Percentiles rank a stretch among this genome's conserved stretches.
phyloP scores from a whole-genome alignment of 352 stramenopile genomes.

The Globisporangium barbulae region DNA sequence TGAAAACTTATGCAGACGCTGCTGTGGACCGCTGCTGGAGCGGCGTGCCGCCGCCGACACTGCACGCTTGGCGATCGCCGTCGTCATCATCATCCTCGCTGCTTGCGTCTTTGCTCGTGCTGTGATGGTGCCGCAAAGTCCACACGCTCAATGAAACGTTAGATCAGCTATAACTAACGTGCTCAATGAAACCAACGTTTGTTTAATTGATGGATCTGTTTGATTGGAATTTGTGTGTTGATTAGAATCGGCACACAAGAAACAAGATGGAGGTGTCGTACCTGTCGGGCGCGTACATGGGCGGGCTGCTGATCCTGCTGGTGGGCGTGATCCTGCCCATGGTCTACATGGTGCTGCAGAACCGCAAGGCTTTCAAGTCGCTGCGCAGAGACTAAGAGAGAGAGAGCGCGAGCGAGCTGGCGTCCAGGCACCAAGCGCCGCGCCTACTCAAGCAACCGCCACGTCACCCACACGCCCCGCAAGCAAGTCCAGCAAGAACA shows the following conservation, averaged over 20 bases:
- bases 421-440: no score
- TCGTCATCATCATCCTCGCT: neutral
- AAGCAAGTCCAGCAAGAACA: no score
- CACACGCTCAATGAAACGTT: neutral
- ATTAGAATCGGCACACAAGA: neutral
- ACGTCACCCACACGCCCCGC: no score
- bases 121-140: neutral
- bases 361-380: conserved; percentile 87
- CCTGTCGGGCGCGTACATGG: conserved; percentile 62
- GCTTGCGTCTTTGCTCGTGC: neutral
- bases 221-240: neutral
- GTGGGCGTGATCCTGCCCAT: conserved; percentile 71
- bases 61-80: conserved; percentile 1
- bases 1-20: conserved; percentile 18
- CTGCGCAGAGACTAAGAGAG: conserved; percentile 56
- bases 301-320: conserved; percentile 63
- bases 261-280: conserved; percentile 55
- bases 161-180: neutral
- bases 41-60: neutral
- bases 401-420: no score
- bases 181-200: neutral
- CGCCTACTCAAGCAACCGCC: no score
- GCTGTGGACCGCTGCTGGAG: neutral
- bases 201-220: neutral
- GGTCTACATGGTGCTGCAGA: conserved; percentile 85